Evolutionary conservation across 2,329 filamentous ascomycete species (phyloP), one percentile per base, ranked within the genome.

Genomic region (Talaromyces sp.): DNA sequence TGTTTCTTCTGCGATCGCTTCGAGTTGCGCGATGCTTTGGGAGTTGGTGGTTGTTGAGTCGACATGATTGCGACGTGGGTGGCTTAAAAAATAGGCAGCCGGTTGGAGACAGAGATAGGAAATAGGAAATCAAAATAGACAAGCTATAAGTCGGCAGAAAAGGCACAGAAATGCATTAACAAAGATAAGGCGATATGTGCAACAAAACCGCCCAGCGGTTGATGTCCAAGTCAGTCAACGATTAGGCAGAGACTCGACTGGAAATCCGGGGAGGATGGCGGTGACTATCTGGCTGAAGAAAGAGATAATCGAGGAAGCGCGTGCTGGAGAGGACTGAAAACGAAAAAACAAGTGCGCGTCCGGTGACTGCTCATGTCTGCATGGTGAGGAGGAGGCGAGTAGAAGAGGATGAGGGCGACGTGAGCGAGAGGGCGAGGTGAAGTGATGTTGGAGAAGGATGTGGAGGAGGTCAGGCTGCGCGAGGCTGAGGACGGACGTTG

Each of bases 31-130:
- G 71, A 63, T 49, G 69, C 73, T 65, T 77, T 77, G 6, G 77
- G 72, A 42, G 76, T 74, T 53, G 71, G 68, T 67, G 75, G 73
- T 60, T 72, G 68, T 70, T 75, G 74, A 55, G 77, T 72, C 70
- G 80, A 79, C 81, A 82, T 83, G 64, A 82, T 83, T 65, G 64
- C 67, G 69, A 72, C 67, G 52, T 7, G 36, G 65, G 59, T 71
- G 75, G 76, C 76, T 81, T 79, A 77, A 79, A 76, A 81, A 80
- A 81, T 81, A 81, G 71, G 73, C 77, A 79, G 77, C 77, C 78
- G 42, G 60, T 62, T 72, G 69, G 65, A 70, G 68, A 70, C 65
- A 47, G n/a, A 68, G 66, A 69, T 65, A 69, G 64, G 71, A 66
- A 65, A 70, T 68, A 60, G 62, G 61, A 63, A 44, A 60, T 52